Base-by-base conservation (phyloP, 225 moss, liverwort and hornwort species). In the Rhytidiadelphus loreus region DNA sequence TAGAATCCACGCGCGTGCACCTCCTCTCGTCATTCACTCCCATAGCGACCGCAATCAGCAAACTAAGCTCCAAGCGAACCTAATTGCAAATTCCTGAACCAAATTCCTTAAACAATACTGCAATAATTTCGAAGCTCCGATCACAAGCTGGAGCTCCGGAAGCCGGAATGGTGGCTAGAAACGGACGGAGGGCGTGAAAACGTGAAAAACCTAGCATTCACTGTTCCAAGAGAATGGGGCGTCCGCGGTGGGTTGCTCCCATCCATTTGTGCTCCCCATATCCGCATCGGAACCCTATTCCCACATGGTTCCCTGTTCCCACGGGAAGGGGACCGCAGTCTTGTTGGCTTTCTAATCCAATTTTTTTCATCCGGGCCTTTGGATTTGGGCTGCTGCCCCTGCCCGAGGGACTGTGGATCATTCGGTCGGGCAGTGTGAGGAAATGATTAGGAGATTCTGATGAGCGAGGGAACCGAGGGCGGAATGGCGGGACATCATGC, bases 71-170 rank as follows among this genome's bases (percentile, higher is more conserved):
- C n/a, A 3, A 56, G 25, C 4, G n/a, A 35, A 48, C 63, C 37
- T 3, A 24, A 65, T 48, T 11, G 8, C 20, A 0, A 19, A 58
- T 5, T 19, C 17, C 55, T 2, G 0, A 65, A 3, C 29, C 10
- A 13, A 3, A 26, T n/a, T n/a, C n/a, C n/a, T n/a, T n/a, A n/a
- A n/a, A n/a, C n/a, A n/a, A n/a, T n/a, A n/a, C 48, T 16, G 20
- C 19, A 12, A 41, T 16, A 33, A 12, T 43, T 46, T 3, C 60
- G 4, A 2, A 17, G 53, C 66, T 19, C 22, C 61, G 33, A 61
- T 12, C 7, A 29, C 58, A 22, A 50, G 37, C 37, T 35, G 65
- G 46, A 75, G 60, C n/a, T 50, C 4, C 3, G 26, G 15, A n/a
- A 46, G 33, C 24, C 16, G 16, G 11, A n/a, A n/a, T 26, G 26